phyloP scores from a whole-genome alignment of 306 rosid species.

The Vigna hirtella region DNA sequence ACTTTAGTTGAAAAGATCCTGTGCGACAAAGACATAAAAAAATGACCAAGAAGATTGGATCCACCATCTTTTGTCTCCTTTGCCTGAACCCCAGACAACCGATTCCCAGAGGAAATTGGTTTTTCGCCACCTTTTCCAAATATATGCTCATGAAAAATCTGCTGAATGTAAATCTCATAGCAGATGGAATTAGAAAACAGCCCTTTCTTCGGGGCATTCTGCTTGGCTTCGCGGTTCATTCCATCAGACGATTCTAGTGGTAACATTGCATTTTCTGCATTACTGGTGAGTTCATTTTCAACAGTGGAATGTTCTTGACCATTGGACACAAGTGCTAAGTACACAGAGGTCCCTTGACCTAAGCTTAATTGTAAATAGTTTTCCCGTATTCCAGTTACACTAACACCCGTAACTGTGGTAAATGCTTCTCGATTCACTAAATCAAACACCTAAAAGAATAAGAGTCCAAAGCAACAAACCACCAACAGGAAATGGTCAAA shows the following conservation, averaged over 20 bases:
- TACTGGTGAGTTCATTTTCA: constrained; percentile 53
- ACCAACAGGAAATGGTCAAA: constrained; percentile 29
- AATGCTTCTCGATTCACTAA: constrained; percentile 91
- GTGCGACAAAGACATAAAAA: constrained; percentile 81
- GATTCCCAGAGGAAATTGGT: constrained; percentile 52
- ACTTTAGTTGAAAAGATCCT: constrained; percentile 86
- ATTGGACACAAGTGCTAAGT: constrained; percentile 71
- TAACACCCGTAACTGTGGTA: constrained; percentile 69
- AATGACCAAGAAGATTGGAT: constrained; percentile 84
- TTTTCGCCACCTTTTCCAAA: constrained; percentile 70
- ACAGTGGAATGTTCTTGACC: constrained; percentile 57
- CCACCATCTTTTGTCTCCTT: constrained; percentile 85
- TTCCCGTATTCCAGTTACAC: constrained; percentile 89
- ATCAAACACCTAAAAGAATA: constrained; percentile 80
- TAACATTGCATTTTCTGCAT: constrained; percentile 62
- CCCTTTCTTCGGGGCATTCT: constrained; percentile 53
- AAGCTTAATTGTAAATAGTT: constrained; percentile 83
- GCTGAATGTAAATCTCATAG: constrained; percentile 89
- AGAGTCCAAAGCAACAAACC: constrained; percentile 34
- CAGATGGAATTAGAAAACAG: constrained; percentile 61
- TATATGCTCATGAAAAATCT: constrained; percentile 78
- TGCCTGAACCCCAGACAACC: constrained; percentile 56
- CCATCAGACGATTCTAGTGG: constrained; percentile 85
- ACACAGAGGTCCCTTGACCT: constrained; percentile 78
- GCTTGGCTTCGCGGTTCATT: constrained; percentile 61